A percentile compares a stretch with the other conserved stretches of the same genome.
phyloP scores from a whole-genome alignment of 352 stramenopile genomes.

The Phytophthora pini region DNA sequence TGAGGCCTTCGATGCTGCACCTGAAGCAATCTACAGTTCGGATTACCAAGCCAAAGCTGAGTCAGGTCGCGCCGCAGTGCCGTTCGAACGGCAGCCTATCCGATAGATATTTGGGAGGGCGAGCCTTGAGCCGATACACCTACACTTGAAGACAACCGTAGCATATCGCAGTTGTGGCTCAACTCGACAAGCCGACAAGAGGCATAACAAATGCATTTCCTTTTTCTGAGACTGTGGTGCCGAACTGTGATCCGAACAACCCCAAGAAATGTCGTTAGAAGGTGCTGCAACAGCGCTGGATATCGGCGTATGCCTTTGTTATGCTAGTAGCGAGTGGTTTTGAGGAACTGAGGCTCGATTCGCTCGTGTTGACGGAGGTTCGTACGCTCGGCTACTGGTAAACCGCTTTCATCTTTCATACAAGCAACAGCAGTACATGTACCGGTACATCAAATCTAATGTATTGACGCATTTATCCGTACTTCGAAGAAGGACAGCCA shows the following conservation, averaged over 20 bases:
- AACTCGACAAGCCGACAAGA: background rate
- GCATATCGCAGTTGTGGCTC: background rate
- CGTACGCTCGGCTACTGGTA: no score
- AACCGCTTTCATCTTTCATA: no score
- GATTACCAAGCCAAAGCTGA: background rate
- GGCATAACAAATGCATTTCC: background rate
- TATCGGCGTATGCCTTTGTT: no score
- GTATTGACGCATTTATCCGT: slow-evolving; percentile 7
- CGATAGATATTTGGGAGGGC: no score
- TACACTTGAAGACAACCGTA: background rate
- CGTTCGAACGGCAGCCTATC: no score
- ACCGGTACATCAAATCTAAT: slow-evolving; percentile 4
- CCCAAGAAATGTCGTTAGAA: slow-evolving; percentile 5
- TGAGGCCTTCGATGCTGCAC: background rate
- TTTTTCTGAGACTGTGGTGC: background rate
- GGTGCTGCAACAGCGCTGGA: background rate
- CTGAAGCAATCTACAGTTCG: background rate
- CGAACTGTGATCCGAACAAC: background rate
- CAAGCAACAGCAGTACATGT: no score
- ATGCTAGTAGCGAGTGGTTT: background rate
- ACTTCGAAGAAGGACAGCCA: background rate
- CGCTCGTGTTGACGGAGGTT: background rate
- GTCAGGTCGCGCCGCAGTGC: no score
- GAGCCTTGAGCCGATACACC: slow-evolving; percentile 7
- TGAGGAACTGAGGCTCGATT: background rate